These are phyloP conservation scores for Fusarium caatingaense DNA, from an alignment of 2,329 filamentous ascomycete genomes.

Conservation along the genomic window DNA sequence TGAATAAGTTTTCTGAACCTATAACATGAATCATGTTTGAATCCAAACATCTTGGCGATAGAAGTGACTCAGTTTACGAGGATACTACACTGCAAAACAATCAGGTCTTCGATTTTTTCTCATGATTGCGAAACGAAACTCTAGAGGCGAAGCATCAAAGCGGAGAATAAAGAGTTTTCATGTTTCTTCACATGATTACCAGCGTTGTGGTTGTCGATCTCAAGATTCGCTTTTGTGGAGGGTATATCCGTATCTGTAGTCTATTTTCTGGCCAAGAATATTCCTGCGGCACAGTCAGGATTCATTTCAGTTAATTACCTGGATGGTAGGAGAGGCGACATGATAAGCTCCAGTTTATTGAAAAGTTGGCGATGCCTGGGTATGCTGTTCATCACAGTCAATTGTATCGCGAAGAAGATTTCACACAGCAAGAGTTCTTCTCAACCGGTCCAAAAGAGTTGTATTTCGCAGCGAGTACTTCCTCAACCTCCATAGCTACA, in stretches of 20 bases:
- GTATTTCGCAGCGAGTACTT: constrained; percentile 43
- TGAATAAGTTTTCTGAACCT: constrained; percentile 18
- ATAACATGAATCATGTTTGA: constrained; percentile 17
- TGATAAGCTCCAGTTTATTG: neutral
- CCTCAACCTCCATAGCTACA: constrained; percentile 45
- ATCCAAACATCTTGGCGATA: constrained; percentile 21
- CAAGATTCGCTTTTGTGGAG: neutral
- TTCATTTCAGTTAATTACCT: constrained; percentile 1
- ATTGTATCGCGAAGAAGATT: neutral
- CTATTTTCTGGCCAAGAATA: neutral
- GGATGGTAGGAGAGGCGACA: neutral
- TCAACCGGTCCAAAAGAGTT: constrained; percentile 47
- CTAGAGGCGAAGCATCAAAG: neutral
- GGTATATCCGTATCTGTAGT: neutral
- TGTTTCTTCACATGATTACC: neutral
- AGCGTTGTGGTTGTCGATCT: constrained; percentile 2
- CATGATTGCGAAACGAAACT: neutral
- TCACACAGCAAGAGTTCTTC: constrained; percentile 39
- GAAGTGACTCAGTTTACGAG: neutral
- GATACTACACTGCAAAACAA: constrained; percentile 17
- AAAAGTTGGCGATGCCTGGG: neutral
- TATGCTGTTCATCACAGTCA: neutral
- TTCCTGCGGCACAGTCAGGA: neutral
- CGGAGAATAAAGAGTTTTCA: neutral
- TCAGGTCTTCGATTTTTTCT: neutral